Base-by-base conservation (phyloP, 176 grass and related monocot genomes). In the Canna indica region DNA sequence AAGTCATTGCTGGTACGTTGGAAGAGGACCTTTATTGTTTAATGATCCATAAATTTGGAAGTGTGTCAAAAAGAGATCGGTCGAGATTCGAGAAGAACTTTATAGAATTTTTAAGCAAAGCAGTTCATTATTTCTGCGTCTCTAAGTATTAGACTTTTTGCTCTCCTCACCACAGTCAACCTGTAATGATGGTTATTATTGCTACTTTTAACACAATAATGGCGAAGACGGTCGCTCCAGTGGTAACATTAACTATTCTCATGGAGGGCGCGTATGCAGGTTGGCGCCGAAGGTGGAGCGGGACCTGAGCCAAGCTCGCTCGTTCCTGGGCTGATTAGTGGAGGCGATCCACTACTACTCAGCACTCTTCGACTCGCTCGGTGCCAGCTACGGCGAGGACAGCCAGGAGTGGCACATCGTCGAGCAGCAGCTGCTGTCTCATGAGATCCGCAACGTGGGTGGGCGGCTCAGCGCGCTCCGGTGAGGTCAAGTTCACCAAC, bases 311-410 rank as follows among this genome's bases (percentile, higher is more conserved):
- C 92, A 91, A 74, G 80, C 88, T 0, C 88, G 92, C 25, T 86
- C 92, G 3, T 96, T 96, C 80, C 79, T 96, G 67, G 85, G 83
- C 15, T 85, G 88, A 9, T 96, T 96, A 73, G 92, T 96, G 31
- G 92, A 96, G 81, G 88, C 92, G 13, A 96, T 96, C 79, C 92
- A 96, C 81, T 96, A 96, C 84, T 96, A 96, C 81, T 96, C 92
- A 1, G 92, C 92, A 18, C 77, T 96, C 70, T 96, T 96, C 75
- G 92, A 96, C n/a, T n/a, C n/a, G n/a, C n/a, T n/a, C n/a, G n/a
- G n/a, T n/a, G n/a, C n/a, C n/a, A n/a, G n/a, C n/a, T 96, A 96
- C 80, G 59, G 83, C 58, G 92, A 96, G 76, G 92, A 96, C 80
- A 91, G 85, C 79, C 77, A 74, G 14, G 92, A 96, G 73, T 77